phyloP scores from a whole-genome alignment of 257 asterid genomes.

The Vinca minor region DNA sequence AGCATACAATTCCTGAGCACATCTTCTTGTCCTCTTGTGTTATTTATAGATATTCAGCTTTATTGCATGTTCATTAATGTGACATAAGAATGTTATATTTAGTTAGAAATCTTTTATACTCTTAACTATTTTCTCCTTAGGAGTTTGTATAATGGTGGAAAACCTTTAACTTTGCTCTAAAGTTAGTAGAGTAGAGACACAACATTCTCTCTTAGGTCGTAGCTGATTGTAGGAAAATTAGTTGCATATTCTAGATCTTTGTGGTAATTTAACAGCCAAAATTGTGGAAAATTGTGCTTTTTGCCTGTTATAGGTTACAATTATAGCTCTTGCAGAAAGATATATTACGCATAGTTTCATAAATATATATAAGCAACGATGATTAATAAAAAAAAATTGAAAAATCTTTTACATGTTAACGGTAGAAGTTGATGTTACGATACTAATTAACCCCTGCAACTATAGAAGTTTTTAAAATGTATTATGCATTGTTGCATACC shows the following conservation, averaged over 20 bases:
- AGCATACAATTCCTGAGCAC: neutral
- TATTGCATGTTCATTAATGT: neutral
- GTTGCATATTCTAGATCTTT: no score
- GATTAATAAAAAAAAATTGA: neutral
- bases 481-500: no score
- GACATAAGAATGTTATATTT: neutral
- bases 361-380: neutral
- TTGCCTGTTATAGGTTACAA: neutral
- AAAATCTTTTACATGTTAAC: neutral
- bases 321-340: neutral
- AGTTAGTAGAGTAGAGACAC: no score
- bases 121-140: neutral
- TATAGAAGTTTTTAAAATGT: no score
- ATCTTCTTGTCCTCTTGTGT: neutral
- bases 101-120: neutral
- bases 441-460: no score
- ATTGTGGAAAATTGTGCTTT: neutral
- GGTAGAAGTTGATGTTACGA: neutral
- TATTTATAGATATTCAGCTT: neutral
- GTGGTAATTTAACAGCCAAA: neutral
- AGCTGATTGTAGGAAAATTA: neutral
- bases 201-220: neutral
- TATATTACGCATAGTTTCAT: neutral
- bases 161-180: neutral
- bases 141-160: neutral